phyloP scores from a whole-genome alignment of 2,329 filamentous ascomycete species.

The Fusarium kyushuense region DNA sequence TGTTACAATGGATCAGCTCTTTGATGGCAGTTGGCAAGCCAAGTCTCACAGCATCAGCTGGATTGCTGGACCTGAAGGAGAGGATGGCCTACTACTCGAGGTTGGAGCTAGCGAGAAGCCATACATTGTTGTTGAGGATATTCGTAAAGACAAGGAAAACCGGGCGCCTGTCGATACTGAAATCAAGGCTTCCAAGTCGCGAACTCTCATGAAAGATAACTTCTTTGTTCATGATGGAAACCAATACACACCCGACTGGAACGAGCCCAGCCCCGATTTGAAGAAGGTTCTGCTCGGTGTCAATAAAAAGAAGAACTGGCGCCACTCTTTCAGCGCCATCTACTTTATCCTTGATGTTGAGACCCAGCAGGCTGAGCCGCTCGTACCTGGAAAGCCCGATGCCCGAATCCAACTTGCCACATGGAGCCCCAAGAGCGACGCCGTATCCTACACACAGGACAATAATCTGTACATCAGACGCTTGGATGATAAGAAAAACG shows the following conservation, averaged over 20 bases:
- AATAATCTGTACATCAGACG: slow-evolving; percentile 92
- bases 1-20: slow-evolving; percentile 78
- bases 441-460: slow-evolving; percentile 86
- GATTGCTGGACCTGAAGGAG: slow-evolving; percentile 78
- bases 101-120: slow-evolving; percentile 72
- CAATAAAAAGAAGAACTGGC: slow-evolving; percentile 80
- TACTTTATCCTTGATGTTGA: slow-evolving; percentile 96
- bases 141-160: slow-evolving; percentile 63
- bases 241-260: slow-evolving; percentile 67
- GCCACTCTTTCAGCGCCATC: slow-evolving; percentile 85
- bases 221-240: slow-evolving; percentile 71
- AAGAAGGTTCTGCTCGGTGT: slow-evolving; percentile 88
- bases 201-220: slow-evolving; percentile 79
- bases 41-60: slow-evolving; percentile 76
- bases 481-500: slow-evolving; percentile 62
- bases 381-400: slow-evolving; percentile 76
- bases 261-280: slow-evolving; percentile 84
- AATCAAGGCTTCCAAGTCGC: slow-evolving; percentile 61
- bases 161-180: slow-evolving; percentile 52
- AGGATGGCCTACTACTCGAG: slow-evolving; percentile 89
- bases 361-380: slow-evolving; percentile 79
- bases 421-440: slow-evolving; percentile 90
- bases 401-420: slow-evolving; percentile 83
- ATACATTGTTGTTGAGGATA: slow-evolving; percentile 88
- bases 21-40: slow-evolving; percentile 74